Percentiles rank a stretch among this genome's conserved stretches.
phyloP scores from a whole-genome alignment of 2,329 filamentous ascomycete species.

The Calonectria leucothoes region DNA sequence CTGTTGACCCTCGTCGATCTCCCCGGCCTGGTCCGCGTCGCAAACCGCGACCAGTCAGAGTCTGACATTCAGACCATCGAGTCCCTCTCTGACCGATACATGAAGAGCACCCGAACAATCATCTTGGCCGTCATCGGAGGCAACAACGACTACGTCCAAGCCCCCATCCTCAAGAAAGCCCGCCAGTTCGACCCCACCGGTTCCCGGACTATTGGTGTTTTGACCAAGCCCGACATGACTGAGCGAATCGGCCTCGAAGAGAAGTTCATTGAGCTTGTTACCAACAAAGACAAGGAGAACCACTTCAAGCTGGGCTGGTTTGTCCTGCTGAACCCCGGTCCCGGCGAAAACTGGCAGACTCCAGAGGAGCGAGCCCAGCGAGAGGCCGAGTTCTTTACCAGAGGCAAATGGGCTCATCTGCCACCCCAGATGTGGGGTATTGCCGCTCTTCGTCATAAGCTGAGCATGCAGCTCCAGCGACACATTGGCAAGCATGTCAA shows the following conservation, averaged over 20 bases:
- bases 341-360: constrained; percentile 57
- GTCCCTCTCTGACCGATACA: constrained; percentile 63
- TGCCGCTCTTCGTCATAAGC: constrained; percentile 58
- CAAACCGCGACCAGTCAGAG: constrained; percentile 64
- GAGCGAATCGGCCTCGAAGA: constrained; percentile 64
- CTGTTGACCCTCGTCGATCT: constrained; percentile 72
- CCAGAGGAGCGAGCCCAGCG: constrained; percentile 54
- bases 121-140: constrained; percentile 67
- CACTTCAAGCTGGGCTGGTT: constrained; percentile 65
- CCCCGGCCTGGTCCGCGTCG: constrained; percentile 67
- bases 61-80: constrained; percentile 65
- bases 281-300: constrained; percentile 62
- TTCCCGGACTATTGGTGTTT: constrained; percentile 61
- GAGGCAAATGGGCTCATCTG: constrained; percentile 60
- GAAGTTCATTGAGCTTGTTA: constrained; percentile 65
- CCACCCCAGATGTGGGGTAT: constrained; percentile 61
- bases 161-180: constrained; percentile 62
- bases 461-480: constrained; percentile 62
- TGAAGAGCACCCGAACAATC: constrained; percentile 66
- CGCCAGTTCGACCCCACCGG: constrained; percentile 62
- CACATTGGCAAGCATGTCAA: constrained; percentile 66
- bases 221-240: constrained; percentile 65
- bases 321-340: constrained; percentile 62
- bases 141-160: constrained; percentile 66
- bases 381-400: constrained; percentile 62